Evolutionary conservation across 2,329 filamentous ascomycete species (phyloP).

Genomic region (Cladosporium colombiae): DNA sequence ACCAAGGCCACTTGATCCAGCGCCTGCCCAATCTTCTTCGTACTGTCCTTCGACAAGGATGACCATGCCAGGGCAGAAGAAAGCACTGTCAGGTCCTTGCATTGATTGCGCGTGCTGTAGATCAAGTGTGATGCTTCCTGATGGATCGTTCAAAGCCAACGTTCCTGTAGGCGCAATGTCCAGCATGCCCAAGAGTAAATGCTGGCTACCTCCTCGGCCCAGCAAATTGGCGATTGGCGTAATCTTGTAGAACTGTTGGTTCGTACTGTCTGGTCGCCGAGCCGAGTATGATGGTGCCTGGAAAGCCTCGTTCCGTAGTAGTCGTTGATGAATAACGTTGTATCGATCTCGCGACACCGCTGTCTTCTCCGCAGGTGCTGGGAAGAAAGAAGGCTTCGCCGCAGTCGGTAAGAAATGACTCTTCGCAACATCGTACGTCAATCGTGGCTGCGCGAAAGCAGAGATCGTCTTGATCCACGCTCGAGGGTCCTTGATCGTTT

Average conservation of each 20-base stretch:
- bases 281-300: slow-evolving; percentile 75
- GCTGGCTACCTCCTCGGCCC: slow-evolving; percentile 78
- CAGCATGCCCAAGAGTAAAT: slow-evolving; percentile 84
- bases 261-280: slow-evolving; percentile 45
- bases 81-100: slow-evolving; percentile 71
- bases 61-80: slow-evolving; percentile 95
- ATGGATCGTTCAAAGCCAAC: slow-evolving; percentile 80
- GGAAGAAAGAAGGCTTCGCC: slow-evolving; percentile 55
- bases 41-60: slow-evolving; percentile 95
- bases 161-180: slow-evolving; percentile 77
- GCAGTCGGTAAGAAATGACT: slow-evolving; percentile 80
- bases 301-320: slow-evolving; percentile 90
- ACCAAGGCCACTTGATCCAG: slow-evolving; percentile 59
- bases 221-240: slow-evolving; percentile 77
- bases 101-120: slow-evolving; percentile 77
- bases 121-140: slow-evolving; percentile 84
- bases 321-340: slow-evolving; percentile 85
- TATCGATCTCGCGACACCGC: slow-evolving; percentile 85
- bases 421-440: slow-evolving; percentile 74
- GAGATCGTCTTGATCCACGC: slow-evolving; percentile 82
- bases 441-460: slow-evolving; percentile 81
- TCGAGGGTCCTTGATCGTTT: slow-evolving; percentile 66
- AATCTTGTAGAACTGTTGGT: slow-evolving; percentile 75
- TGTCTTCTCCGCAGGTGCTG: slow-evolving; percentile 78
- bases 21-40: slow-evolving; percentile 80